phyloP scores from a whole-genome alignment of 352 stramenopile genomes.

The Thalassiosira sp. region DNA sequence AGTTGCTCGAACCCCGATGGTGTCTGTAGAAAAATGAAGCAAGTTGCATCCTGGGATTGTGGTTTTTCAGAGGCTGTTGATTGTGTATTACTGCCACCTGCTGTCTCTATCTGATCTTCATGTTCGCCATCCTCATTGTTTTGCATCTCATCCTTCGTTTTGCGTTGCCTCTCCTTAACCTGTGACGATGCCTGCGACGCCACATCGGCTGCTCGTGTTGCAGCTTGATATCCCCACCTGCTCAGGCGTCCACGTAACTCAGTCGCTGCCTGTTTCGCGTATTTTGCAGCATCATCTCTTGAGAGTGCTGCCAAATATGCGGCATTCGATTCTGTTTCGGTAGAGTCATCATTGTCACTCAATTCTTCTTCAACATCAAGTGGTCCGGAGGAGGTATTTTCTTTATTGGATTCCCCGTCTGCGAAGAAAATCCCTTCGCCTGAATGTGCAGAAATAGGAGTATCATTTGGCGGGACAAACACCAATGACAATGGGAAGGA shows the following conservation, averaged over 20 bases:
- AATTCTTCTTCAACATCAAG: conserved; percentile 21
- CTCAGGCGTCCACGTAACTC: conserved; percentile 32
- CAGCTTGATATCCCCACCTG: conserved; percentile 39
- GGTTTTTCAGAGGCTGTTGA: conserved; percentile 7
- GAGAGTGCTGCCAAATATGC: conserved; percentile 31
- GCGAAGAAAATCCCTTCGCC: conserved; percentile 2
- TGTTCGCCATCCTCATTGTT: not conserved
- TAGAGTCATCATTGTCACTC: conserved; percentile 10
- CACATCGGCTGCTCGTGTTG: conserved; percentile 40
- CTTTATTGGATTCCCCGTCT: too few species aligned
- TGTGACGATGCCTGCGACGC: conserved; percentile 29
- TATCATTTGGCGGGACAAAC: conserved; percentile 32
- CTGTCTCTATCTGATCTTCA: conserved; percentile 13
- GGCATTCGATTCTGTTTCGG: conserved; percentile 5
- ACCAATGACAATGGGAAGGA: conserved; percentile 40
- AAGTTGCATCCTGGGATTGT: conserved; percentile 23
- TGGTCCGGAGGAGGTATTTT: too few species aligned
- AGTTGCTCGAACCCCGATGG: conserved; percentile 30
- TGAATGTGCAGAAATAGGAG: not conserved
- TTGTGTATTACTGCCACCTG: not conserved
- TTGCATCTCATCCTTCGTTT: conserved; percentile 25
- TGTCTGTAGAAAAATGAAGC: conserved; percentile 32
- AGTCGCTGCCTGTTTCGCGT: conserved; percentile 26
- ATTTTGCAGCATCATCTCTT: conserved; percentile 46
- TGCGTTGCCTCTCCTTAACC: conserved; percentile 30